Evolutionary conservation across 257 asterid genomes (phyloP).

Genomic region (Gynochthodes officinalis): DNA sequence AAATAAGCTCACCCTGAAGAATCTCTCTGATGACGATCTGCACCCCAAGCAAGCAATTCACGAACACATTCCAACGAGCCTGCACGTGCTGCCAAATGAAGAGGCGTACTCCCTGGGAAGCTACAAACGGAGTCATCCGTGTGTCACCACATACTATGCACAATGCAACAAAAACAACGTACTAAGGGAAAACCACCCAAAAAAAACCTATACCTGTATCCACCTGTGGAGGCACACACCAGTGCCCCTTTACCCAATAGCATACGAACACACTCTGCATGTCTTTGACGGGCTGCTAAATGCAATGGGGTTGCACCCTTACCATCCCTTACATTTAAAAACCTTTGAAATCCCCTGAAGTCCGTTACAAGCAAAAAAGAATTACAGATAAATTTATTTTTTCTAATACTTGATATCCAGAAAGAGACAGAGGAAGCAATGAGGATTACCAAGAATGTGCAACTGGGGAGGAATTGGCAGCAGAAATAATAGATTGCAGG

Average conservation of each 20-base stretch:
- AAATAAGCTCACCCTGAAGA: constrained; percentile 53
- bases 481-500: constrained; percentile 60
- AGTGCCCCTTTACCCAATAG: constrained; percentile 69
- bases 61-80: constrained; percentile 81
- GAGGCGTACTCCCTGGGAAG: constrained; percentile 70
- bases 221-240: constrained; percentile 65
- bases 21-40: constrained; percentile 76
- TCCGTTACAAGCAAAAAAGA: constrained; percentile 19
- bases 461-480: constrained; percentile 60
- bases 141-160: background rate
- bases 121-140: constrained; percentile 29
- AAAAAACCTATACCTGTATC: constrained; percentile 48
- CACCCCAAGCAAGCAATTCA: constrained; percentile 80
- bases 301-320: constrained; percentile 85
- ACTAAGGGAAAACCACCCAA: background rate
- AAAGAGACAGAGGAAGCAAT: background rate
- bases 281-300: constrained; percentile 75
- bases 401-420: background rate
- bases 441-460: constrained; percentile 66
- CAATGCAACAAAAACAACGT: background rate
- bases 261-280: constrained; percentile 56
- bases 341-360: constrained; percentile 78
- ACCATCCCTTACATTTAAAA: constrained; percentile 70
- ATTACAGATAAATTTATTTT: constrained; percentile 1
- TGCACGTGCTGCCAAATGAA: constrained; percentile 83